These are phyloP conservation scores for Fusarium scirpi DNA, from an alignment of 2,329 filamentous ascomycete genomes.

Conservation along the genomic window DNA sequence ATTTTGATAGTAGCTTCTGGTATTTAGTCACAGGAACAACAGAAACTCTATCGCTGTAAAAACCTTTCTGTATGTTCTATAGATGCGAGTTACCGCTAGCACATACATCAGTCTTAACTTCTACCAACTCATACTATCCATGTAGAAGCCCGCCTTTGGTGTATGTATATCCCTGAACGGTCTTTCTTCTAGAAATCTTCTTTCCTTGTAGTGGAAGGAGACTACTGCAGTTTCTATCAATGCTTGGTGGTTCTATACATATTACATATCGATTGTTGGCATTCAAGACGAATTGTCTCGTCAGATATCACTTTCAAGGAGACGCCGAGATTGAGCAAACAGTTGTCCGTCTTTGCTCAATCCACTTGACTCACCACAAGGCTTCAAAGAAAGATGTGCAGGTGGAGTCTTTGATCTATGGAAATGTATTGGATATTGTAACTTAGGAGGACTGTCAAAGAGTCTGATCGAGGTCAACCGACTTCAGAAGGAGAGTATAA, in stretches of 20 bases:
- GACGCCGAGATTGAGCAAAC: not conserved
- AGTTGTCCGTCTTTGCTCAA: not conserved
- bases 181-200: not conserved
- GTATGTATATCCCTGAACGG: not conserved
- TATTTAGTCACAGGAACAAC: accelerated
- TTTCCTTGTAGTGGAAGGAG: not conserved
- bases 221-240: not conserved
- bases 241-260: not conserved
- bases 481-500: not conserved
- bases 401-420: not conserved
- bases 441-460: not conserved
- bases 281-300: not conserved
- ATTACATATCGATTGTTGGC: not conserved
- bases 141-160: not conserved
- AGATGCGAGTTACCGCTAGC: not conserved
- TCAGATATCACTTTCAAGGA: not conserved
- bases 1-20: not conserved
- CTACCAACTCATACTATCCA: not conserved
- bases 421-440: not conserved
- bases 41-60: not conserved
- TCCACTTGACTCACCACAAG: not conserved
- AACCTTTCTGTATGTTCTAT: not conserved
- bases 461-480: not conserved
- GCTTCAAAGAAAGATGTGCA: not conserved
- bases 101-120: not conserved